Conservation (phyloP, 73 alveolate species). For the Paramecium sexaurelia region DNA sequence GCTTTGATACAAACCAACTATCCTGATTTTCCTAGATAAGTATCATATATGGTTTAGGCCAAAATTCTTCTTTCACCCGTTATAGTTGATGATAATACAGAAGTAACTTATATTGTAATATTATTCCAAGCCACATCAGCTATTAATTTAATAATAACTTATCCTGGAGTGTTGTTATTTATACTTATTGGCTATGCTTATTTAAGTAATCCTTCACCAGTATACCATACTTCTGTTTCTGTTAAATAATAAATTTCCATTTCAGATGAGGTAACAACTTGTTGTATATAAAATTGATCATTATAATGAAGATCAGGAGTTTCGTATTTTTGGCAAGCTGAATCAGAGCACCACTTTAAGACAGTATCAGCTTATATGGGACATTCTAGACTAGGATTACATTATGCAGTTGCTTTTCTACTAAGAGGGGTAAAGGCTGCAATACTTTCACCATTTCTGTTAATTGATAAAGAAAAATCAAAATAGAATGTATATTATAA, state of each 20-base stretch:
- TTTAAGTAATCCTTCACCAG: background rate
- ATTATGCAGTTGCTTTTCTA: background rate
- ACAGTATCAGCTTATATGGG: background rate
- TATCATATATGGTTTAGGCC: background rate
- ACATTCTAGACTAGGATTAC: background rate
- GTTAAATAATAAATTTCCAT: background rate
- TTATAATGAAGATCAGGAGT: background rate
- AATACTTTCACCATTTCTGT: background rate
- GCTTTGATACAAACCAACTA: background rate
- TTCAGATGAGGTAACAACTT: background rate
- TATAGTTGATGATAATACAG: background rate
- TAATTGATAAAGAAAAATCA: background rate
- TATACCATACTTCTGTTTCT: background rate
- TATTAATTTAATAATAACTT: background rate
- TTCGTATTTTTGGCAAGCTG: background rate
- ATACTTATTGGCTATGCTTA: background rate
- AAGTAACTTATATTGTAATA: background rate
- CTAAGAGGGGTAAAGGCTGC: background rate
- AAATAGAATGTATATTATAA: background rate
- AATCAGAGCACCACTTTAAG: background rate
- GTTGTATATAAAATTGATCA: background rate
- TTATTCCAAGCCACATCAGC: background rate
- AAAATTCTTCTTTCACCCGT: background rate
- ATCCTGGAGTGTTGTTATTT: background rate
- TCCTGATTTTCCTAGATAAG: background rate